Evolutionary conservation across 2,329 filamentous ascomycete species (phyloP).

Genomic region (Beauveria medogensis): DNA sequence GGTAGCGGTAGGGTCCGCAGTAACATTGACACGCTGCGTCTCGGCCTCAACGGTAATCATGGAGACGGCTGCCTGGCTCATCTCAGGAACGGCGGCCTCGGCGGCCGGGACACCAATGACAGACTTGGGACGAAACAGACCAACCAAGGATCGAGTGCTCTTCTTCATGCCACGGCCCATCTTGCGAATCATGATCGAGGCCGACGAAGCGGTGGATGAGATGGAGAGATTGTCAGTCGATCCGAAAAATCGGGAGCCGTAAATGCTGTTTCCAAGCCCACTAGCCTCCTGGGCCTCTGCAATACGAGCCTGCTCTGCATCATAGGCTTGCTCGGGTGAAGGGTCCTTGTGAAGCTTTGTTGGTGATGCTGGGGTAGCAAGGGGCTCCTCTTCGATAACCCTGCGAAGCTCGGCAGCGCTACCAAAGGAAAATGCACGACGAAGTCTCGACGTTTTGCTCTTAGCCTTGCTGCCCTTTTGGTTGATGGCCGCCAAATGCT

Average conservation of each 20-base stretch:
- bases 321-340: constrained; percentile 56
- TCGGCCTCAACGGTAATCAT: constrained; percentile 68
- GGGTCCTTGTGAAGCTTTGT: constrained; percentile 59
- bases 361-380: constrained; percentile 23
- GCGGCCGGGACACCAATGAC: constrained; percentile 68
- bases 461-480: constrained; percentile 71
- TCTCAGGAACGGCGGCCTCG: constrained; percentile 57
- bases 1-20: constrained; percentile 58
- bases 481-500: constrained; percentile 79
- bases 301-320: constrained; percentile 86
- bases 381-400: constrained; percentile 52
- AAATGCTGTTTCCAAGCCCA: constrained; percentile 89
- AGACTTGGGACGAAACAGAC: constrained; percentile 91
- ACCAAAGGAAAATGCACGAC: constrained; percentile 92
- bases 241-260: constrained; percentile 78
- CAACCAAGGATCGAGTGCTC: constrained; percentile 80
- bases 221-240: constrained; percentile 94
- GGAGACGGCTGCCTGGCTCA: constrained; percentile 76
- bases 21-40: constrained; percentile 34
- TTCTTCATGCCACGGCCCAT: constrained; percentile 99
- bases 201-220: constrained; percentile 81
- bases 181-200: constrained; percentile 91
- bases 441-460: constrained; percentile 77
- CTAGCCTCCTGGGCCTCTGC: constrained; percentile 86
- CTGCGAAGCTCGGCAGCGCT: constrained; percentile 85